phyloP scores from a whole-genome alignment of 2,329 filamentous ascomycete genomes.

The Nemania sp. region DNA sequence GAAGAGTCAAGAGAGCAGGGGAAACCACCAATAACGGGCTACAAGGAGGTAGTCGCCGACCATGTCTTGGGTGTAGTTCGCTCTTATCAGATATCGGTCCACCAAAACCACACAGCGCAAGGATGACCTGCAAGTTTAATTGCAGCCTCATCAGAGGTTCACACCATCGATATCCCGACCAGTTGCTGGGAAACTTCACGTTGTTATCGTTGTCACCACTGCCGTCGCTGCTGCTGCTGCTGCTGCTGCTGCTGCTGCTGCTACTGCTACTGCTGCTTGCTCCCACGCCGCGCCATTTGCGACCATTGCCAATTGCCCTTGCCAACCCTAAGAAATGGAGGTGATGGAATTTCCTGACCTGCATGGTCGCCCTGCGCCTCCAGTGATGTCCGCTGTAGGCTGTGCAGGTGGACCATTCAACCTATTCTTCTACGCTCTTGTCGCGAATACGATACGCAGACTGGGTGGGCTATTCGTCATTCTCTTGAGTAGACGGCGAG shows the following conservation, averaged over 20 bases:
- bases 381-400: slow-evolving; percentile 2
- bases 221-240: background rate
- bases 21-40: slow-evolving; percentile 3
- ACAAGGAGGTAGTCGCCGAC: slow-evolving; percentile 23
- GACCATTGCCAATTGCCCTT: background rate
- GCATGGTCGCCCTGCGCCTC: slow-evolving; percentile 17
- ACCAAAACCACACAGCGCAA: slow-evolving; percentile 22
- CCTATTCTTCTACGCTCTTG: background rate
- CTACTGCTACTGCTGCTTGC: background rate
- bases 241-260: background rate
- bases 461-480: slow-evolving; percentile 8
- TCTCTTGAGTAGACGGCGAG: slow-evolving; percentile 1
- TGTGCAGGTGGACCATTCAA: slow-evolving; percentile 12
- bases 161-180: slow-evolving; percentile 7
- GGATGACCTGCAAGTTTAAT: slow-evolving; percentile 31
- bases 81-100: slow-evolving; percentile 8
- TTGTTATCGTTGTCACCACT: background rate
- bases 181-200: slow-evolving; percentile 9
- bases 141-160: slow-evolving; percentile 24
- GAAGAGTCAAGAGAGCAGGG: slow-evolving; percentile 6
- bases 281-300: background rate
- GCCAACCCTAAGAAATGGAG: background rate
- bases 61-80: slow-evolving; percentile 16
- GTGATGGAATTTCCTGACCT: slow-evolving; percentile 15
- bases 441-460: slow-evolving; percentile 18